Percentiles rank a stretch among this genome's conserved stretches.
Conservation (phyloP, 1,284 basidiomycete species). For the Takashimella koratensis region DNA sequence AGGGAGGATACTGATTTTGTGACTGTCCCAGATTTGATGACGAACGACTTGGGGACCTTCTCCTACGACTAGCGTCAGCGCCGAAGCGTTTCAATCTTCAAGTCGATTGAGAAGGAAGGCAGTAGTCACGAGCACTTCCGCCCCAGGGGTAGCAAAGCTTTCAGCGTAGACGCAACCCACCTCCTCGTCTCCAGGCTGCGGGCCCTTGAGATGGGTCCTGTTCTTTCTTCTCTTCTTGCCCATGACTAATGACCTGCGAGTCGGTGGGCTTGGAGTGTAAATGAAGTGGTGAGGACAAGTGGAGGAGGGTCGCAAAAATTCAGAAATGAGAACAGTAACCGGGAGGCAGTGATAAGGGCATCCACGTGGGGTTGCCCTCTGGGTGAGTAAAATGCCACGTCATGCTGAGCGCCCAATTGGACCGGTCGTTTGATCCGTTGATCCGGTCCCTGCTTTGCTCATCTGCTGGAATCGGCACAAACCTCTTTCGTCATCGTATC, state of each 20-base stretch:
- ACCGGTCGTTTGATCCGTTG: no score
- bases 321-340: not conserved
- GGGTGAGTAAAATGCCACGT: not conserved
- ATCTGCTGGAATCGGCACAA: no score
- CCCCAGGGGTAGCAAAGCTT: not conserved
- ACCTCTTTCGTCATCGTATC: no score
- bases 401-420: no score
- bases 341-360: not conserved
- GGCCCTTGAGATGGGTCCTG: slow-evolving; percentile 75
- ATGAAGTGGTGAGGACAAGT: no score
- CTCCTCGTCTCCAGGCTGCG: slow-evolving; percentile 40
- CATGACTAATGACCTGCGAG: slow-evolving; percentile 52
- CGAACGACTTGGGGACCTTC: slow-evolving; percentile 58
- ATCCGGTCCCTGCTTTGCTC: no score
- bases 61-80: no score
- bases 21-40: slow-evolving; percentile 93
- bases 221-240: slow-evolving; percentile 70
- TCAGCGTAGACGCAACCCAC: slow-evolving; percentile 20
- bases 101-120: not conserved
- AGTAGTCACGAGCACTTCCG: not conserved
- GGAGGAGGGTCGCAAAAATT: not conserved
- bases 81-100: not conserved
- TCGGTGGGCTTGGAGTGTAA: not conserved
- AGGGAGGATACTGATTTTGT: slow-evolving; percentile 82
- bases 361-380: not conserved